Evolutionary conservation across 768 basidiomycete genomes (phyloP), one percentile per base, ranked within the genome.

Genomic region (Amanita inopinata): DNA sequence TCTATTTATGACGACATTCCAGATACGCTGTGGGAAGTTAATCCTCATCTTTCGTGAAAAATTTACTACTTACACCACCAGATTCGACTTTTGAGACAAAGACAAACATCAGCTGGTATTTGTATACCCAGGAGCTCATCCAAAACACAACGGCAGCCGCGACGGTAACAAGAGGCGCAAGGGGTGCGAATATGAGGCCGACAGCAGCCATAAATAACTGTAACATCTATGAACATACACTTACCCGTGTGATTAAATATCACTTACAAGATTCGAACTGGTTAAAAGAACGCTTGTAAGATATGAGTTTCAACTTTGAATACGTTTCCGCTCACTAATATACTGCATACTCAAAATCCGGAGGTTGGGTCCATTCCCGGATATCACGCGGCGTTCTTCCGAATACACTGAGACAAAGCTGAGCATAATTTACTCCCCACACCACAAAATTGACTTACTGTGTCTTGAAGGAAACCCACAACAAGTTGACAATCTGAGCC

Each of bases 21-120:
- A 96, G 51, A 94, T 65, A 14, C 89, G 83, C 88, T 91, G 52
- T 15, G 24, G 40, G 25, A 37, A 41, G 24, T 31, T 33, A 25
- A 37, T 33, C 11, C 14, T 48, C 36, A 11, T 33, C 51, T 24
- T 45, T 23, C 40, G 34, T 27, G 34, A 31, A 1, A 28, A 38
- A 38, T 22, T 20, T 41, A 10, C 18, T 43, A 74, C 85, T 50
- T 59, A 90, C 87, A 23, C 96, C 96, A 45, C 94, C 96, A 39
- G 83, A 88, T 62, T 99, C 96, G 10, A 91, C 85, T 48, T 80
- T 80, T 4, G 91, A 80, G 36, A 89, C 66, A 56, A 74, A 93
- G 45, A 94, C 89, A 59, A 94, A 98, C 80, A 97, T 91, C 38
- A 97, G 69, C 66, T 93, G 86, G 55, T 98, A 98, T 64, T 98